A percentile compares a stretch with the other conserved stretches of the same genome.
Evolutionary conservation across 169 alveolate species (phyloP).

Genomic region (Plasmodium cynomolgi): DNA sequence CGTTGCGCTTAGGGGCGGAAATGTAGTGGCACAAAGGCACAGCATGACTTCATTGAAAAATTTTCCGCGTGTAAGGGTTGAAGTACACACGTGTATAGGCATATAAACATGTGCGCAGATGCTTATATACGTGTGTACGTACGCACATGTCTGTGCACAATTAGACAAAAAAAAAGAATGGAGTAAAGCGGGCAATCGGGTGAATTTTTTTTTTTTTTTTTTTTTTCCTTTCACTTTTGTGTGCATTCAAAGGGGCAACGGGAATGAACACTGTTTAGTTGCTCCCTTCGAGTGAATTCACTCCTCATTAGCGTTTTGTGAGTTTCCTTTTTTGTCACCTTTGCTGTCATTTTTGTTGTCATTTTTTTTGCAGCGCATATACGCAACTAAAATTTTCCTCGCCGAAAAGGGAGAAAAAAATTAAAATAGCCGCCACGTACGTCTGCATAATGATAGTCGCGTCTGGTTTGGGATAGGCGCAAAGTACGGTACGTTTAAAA

Average conservation of each 20-base stretch:
- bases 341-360: not conserved
- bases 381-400: not conserved
- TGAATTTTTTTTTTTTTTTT: not conserved
- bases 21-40: not conserved
- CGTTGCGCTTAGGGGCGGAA: constrained; percentile 6
- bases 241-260: not conserved
- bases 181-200: not conserved
- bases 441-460: not conserved
- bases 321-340: not conserved
- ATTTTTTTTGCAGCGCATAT: not conserved
- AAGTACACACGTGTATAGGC: not conserved
- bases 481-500: not conserved
- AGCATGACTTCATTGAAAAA: not conserved
- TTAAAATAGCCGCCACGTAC: not conserved
- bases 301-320: not conserved
- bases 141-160: constrained; percentile 12
- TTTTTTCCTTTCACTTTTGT: not conserved
- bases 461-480: not conserved
- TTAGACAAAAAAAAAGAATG: constrained; percentile 23
- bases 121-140: not conserved
- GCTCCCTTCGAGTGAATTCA: not conserved
- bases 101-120: not conserved
- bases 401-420: not conserved
- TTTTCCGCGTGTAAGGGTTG: not conserved
- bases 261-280: not conserved